Percentiles rank a stretch among this genome's conserved stretches.
Evolutionary conservation across 2,329 filamentous ascomycete species (phyloP).

Genomic region (Nigrograna mackinnonii): DNA sequence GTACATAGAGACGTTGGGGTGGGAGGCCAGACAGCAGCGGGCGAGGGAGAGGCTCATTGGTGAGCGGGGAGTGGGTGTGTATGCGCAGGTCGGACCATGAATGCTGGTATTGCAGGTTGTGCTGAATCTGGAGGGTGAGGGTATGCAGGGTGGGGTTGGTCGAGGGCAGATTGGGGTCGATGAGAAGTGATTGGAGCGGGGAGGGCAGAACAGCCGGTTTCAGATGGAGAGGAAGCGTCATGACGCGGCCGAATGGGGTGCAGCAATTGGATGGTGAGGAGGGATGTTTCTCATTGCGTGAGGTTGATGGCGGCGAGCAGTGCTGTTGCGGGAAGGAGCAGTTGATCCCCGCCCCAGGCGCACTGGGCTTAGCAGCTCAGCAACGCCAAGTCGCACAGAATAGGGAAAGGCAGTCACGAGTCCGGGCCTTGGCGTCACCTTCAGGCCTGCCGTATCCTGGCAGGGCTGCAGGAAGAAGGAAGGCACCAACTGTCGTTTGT

Average conservation of each 20-base stretch:
- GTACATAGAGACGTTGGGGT: slow-evolving; percentile 73
- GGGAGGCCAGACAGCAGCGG: slow-evolving; percentile 74
- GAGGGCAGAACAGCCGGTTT: slow-evolving; percentile 30
- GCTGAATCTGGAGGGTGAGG: slow-evolving; percentile 64
- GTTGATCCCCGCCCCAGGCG: too few relatives aligned
- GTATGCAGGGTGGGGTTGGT: slow-evolving; percentile 44
- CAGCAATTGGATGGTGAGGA: slow-evolving; percentile 28
- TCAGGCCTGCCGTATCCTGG: too few relatives aligned
- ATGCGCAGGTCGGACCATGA: slow-evolving; percentile 68
- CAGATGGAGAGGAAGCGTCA: slow-evolving; percentile 27
- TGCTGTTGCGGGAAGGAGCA: too few relatives aligned
- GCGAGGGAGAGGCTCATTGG: slow-evolving; percentile 52
- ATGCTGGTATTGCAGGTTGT: slow-evolving; percentile 77
- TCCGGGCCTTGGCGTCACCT: too few relatives aligned
- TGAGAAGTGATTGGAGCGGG: slow-evolving; percentile 35
- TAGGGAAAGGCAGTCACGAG: too few relatives aligned
- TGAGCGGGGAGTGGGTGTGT: slow-evolving; percentile 52
- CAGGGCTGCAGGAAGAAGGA: too few relatives aligned
- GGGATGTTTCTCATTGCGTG: neutral
- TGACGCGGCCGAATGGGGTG: slow-evolving; percentile 12
- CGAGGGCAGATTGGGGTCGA: slow-evolving; percentile 12
- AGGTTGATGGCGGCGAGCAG: slow-evolving; percentile 7
- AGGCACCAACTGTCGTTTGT: too few relatives aligned
- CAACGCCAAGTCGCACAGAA: too few relatives aligned
- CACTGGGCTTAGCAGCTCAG: too few relatives aligned